Conservation (phyloP, 1,284 basidiomycete species). For the Mycena citricolor region DNA sequence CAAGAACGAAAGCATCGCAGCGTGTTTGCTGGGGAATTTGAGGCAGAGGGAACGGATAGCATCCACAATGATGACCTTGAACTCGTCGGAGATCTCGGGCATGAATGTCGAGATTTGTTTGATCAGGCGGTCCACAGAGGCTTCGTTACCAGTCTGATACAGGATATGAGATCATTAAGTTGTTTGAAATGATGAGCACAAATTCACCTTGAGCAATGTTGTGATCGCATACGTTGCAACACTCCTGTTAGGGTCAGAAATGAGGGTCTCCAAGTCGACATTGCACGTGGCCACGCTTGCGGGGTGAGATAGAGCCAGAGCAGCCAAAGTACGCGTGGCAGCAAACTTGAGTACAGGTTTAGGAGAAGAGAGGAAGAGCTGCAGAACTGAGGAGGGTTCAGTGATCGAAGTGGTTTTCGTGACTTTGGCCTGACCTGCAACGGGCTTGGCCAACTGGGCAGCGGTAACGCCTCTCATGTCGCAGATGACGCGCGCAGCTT, state of each 20-base stretch:
- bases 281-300: slow-evolving; percentile 91
- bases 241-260: slow-evolving; percentile 94
- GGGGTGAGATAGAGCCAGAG: slow-evolving; percentile 84
- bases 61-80: slow-evolving; percentile 99
- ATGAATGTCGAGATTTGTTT: slow-evolving; percentile 99
- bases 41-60: slow-evolving; percentile 97
- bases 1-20: slow-evolving; percentile 92
- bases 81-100: slow-evolving; percentile 99
- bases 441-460: slow-evolving; percentile 82
- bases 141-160: slow-evolving; percentile 92
- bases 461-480: slow-evolving; percentile 87
- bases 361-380: slow-evolving; percentile 91
- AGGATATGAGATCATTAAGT: slow-evolving; percentile 11
- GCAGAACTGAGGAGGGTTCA: slow-evolving; percentile 82
- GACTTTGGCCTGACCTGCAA: slow-evolving; percentile 79
- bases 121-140: slow-evolving; percentile 97
- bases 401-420: slow-evolving; percentile 9
- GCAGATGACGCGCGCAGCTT: slow-evolving; percentile 96
- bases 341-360: slow-evolving; percentile 96
- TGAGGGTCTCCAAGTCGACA: slow-evolving; percentile 96
- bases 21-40: slow-evolving; percentile 98
- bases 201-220: slow-evolving; percentile 85
- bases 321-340: slow-evolving; percentile 92
- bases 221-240: slow-evolving; percentile 99
- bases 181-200: background rate